Evolutionary conservation across 2,329 filamentous ascomycete genomes (phyloP).

Genomic region (Aspergillus pseudoglaucus): DNA sequence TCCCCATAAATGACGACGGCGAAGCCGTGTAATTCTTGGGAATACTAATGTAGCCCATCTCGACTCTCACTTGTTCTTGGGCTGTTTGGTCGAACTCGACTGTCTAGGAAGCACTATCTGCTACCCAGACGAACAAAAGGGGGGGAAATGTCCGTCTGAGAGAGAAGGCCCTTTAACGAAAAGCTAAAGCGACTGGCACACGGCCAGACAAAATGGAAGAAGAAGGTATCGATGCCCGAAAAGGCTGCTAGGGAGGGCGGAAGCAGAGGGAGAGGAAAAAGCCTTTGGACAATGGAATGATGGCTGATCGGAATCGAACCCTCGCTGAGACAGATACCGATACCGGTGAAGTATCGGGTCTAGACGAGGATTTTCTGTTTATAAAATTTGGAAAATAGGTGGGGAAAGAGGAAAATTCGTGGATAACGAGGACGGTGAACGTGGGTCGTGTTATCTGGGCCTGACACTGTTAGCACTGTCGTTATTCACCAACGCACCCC

Average conservation of each 20-base stretch:
- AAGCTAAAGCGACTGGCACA: slow-evolving; percentile 64
- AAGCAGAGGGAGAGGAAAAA: slow-evolving; percentile 69
- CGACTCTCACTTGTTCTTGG: slow-evolving; percentile 31
- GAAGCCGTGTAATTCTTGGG: slow-evolving; percentile 77
- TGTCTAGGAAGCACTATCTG: slow-evolving; percentile 84
- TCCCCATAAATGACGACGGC: slow-evolving; percentile 67
- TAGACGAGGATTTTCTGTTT: slow-evolving; percentile 63
- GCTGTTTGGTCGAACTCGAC: slow-evolving; percentile 15
- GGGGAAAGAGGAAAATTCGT: slow-evolving; percentile 6
- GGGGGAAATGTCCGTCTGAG: slow-evolving; percentile 76
- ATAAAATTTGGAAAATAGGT: slow-evolving; percentile 12
- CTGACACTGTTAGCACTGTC: slow-evolving; percentile 32
- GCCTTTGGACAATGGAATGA: slow-evolving; percentile 78
- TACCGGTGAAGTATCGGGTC: slow-evolving; percentile 80
- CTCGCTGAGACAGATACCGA: slow-evolving; percentile 72
- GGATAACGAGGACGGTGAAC: slow-evolving; percentile 14
- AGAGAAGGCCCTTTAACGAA: slow-evolving; percentile 84
- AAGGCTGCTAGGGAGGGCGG: slow-evolving; percentile 75
- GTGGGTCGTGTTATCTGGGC: slow-evolving; percentile 56
- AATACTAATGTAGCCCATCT: slow-evolving; percentile 80
- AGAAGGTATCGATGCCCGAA: slow-evolving; percentile 45
- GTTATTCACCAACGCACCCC: not conserved
- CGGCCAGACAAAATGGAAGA: slow-evolving; percentile 62
- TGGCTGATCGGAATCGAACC: slow-evolving; percentile 57
- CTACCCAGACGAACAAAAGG: slow-evolving; percentile 86